A percentile compares a stretch with the other conserved stretches of the same genome.
phyloP scores from a whole-genome alignment of 2,329 filamentous ascomycete genomes.

The Ophiosphaerella korrae region DNA sequence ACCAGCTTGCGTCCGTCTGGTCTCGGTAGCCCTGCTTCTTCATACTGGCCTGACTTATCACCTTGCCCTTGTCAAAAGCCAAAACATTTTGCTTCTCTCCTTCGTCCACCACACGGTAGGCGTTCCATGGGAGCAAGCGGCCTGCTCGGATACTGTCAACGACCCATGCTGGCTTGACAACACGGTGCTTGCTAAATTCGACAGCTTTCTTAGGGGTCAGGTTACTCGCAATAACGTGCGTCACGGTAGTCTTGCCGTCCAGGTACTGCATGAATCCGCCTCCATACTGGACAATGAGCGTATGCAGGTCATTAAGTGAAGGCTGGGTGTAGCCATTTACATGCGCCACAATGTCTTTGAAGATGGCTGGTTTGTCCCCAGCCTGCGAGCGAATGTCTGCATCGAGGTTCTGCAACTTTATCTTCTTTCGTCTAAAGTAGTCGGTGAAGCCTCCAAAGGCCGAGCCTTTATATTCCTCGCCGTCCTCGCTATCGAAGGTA shows the following conservation, averaged over 20 bases:
- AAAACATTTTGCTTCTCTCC: conserved; percentile 82
- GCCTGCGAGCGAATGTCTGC: conserved; percentile 74
- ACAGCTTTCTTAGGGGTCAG: conserved; percentile 91
- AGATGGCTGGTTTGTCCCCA: conserved; percentile 77
- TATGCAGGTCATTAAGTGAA: conserved; percentile 85
- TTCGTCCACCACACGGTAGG: conserved; percentile 84
- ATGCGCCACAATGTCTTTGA: conserved; percentile 87
- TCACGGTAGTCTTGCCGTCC: conserved; percentile 91
- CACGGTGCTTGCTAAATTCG: conserved; percentile 84
- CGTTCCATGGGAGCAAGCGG: conserved; percentile 81
- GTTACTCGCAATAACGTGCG: conserved; percentile 90
- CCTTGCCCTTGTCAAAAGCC: conserved; percentile 63
- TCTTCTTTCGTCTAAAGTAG: conserved; percentile 94
- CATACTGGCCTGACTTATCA: conserved; percentile 69
- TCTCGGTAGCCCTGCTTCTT: conserved; percentile 72
- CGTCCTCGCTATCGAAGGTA: conserved; percentile 77
- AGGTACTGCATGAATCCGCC: conserved; percentile 94
- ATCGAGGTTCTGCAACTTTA: conserved; percentile 95
- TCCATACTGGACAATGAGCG: conserved; percentile 87
- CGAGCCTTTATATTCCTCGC: conserved; percentile 89
- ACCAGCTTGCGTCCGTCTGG: conserved; percentile 83
- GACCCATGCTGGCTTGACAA: conserved; percentile 94
- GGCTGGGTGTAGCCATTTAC: conserved; percentile 97
- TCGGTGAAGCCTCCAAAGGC: conserved; percentile 88
- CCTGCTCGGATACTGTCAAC: conserved; percentile 85